These are phyloP conservation scores for Fomes fomentarius DNA, from an alignment of 1,284 basidiomycete genomes.

Conservation along the genomic window DNA sequence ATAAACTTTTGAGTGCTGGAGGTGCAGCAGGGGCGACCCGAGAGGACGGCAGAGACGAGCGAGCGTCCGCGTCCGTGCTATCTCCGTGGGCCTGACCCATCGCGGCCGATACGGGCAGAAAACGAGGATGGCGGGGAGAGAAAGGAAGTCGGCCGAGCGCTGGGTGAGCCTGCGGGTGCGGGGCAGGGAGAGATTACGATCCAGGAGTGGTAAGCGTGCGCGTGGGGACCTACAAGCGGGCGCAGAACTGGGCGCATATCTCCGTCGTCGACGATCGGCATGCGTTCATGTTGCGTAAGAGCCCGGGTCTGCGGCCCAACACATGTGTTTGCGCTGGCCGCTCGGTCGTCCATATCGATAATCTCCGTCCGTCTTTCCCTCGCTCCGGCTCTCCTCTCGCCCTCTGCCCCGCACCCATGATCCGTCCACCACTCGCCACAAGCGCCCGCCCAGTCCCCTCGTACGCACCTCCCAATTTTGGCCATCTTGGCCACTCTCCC, in stretches of 20 bases:
- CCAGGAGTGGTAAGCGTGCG: not conserved
- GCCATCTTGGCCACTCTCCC: too few species aligned
- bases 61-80: conserved; percentile 19
- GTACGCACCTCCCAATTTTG: not conserved
- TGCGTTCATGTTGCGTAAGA: conserved; percentile 14
- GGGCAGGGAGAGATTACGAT: conserved; percentile 1
- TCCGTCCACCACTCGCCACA: not conserved
- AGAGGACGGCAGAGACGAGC: not conserved
- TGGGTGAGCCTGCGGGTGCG: not conserved
- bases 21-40: not conserved
- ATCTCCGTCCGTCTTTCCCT: conserved; percentile 22
- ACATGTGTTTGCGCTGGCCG: conserved; percentile 17
- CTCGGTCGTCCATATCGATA: conserved; percentile 15
- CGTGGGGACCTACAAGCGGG: conserved; percentile 15
- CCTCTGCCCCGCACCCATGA: conserved; percentile 8
- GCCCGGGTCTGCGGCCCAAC: not conserved
- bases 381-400: not conserved
- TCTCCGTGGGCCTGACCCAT: conserved; percentile 24
- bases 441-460: too few species aligned
- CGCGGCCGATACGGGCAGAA: conserved; percentile 9
- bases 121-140: not conserved
- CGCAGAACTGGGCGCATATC: conserved; percentile 18
- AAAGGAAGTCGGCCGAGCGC: not conserved
- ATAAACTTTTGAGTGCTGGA: conserved; percentile 32
- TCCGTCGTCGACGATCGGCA: conserved; percentile 22